Evolutionary conservation across 2,329 filamentous ascomycete genomes (phyloP).

Genomic region (Westerdykella aurantiaca): DNA sequence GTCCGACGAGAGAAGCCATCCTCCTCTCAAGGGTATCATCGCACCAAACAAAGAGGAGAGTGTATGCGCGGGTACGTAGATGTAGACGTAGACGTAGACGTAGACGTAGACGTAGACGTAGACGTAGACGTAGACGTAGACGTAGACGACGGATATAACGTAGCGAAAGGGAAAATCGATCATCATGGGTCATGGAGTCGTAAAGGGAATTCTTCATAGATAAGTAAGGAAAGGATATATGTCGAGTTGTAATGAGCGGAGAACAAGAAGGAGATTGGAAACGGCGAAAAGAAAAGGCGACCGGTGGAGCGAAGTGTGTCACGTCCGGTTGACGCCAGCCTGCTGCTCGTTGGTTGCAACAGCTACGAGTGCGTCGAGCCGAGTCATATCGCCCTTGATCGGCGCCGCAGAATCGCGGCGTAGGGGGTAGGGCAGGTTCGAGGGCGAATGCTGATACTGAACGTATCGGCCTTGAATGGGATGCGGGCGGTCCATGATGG

Average conservation of each 20-base stretch:
- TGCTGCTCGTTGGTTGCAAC: conserved; percentile 56
- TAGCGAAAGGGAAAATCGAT: neutral
- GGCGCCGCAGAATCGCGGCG: neutral
- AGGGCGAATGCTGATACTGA: conserved; percentile 1
- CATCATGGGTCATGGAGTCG: neutral
- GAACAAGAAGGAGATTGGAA: neutral
- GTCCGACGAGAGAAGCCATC: conserved; percentile 14
- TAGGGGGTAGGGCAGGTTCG: conserved; percentile 8
- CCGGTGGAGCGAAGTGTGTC: no score
- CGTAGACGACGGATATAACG: conserved; percentile 1
- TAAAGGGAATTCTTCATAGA: neutral
- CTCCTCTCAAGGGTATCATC: conserved; percentile 25
- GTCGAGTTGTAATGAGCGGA: no score
- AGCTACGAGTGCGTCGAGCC: conserved; percentile 59
- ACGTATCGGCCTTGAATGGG: conserved; percentile 22
- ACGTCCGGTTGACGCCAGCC: conserved; percentile 6
- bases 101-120: conserved; percentile 3
- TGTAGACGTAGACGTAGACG: conserved; percentile 3
- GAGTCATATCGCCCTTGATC: conserved; percentile 43
- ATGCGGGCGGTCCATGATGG: conserved; percentile 36
- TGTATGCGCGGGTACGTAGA: conserved; percentile 3
- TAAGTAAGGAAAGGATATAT: neutral
- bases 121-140: conserved; percentile 4
- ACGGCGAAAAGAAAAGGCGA: no score
- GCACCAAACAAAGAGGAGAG: conserved; percentile 18